Percentiles rank a stretch among this genome's conserved stretches.
phyloP scores from a whole-genome alignment of 2,329 filamentous ascomycete species.

The Cercospora sesami region DNA sequence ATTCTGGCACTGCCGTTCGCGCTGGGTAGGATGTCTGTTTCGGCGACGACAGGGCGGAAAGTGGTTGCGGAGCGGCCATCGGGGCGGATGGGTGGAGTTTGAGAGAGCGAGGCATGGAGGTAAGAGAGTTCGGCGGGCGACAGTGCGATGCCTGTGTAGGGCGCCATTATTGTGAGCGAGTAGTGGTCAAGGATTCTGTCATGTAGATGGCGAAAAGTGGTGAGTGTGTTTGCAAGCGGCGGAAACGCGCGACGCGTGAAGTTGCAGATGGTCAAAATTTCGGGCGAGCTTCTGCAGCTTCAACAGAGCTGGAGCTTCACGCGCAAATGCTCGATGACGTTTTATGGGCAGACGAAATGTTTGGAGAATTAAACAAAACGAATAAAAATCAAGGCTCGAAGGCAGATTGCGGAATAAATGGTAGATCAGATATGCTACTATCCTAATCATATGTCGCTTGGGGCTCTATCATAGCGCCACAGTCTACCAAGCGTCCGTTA shows the following conservation, averaged over 20 bases:
- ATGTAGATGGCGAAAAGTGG: background rate
- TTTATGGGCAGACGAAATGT: background rate
- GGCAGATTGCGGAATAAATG: background rate
- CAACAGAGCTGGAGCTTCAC: background rate
- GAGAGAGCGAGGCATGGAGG: conserved; percentile 81
- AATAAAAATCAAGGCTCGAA: background rate
- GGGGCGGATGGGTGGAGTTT: conserved; percentile 80
- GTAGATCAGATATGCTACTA: conserved; percentile 1
- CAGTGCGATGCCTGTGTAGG: conserved; percentile 64
- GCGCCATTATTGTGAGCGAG: conserved; percentile 53
- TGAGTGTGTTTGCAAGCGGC: background rate
- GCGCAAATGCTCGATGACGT: background rate
- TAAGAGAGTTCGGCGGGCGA: conserved; percentile 96
- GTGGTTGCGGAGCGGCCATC: conserved; percentile 80
- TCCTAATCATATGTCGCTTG: conserved; percentile 9
- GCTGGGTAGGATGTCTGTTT: conserved; percentile 83
- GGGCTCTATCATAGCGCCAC: background rate
- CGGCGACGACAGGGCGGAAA: conserved; percentile 86
- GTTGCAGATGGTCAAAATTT: background rate
- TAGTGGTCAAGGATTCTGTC: background rate
- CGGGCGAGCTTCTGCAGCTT: background rate
- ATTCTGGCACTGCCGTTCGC: conserved; percentile 92
- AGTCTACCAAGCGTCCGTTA: conserved; percentile 11
- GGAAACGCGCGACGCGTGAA: background rate
- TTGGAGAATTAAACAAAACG: no score